Conservation (phyloP, 164 flowering plant species). For the Macadamia tetraphylla region DNA sequence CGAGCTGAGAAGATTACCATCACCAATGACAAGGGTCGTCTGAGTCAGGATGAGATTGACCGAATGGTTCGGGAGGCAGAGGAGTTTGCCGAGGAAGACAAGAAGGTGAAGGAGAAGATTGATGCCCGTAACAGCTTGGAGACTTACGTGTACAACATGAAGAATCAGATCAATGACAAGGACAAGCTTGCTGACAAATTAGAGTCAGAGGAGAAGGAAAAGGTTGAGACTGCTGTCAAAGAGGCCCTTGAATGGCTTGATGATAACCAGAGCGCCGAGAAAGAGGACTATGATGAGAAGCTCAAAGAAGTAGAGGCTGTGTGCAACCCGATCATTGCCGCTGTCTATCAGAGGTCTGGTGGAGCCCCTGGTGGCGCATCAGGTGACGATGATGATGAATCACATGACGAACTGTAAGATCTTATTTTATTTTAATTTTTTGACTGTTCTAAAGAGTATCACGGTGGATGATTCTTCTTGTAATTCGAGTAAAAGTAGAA, state of each 20-base stretch:
- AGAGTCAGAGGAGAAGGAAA: conserved; percentile 44
- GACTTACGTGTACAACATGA: conserved; percentile 48
- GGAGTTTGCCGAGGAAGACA: conserved; percentile 53
- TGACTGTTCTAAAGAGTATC: background rate
- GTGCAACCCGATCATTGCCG: conserved; percentile 44
- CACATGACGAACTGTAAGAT: conserved; percentile 36
- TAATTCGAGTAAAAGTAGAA: no score
- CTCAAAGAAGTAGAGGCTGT: conserved; percentile 51
- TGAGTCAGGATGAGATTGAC: conserved; percentile 46
- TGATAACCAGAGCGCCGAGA: conserved; percentile 45
- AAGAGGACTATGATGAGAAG: conserved; percentile 51
- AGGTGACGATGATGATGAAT: conserved; percentile 26
- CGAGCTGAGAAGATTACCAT: conserved; percentile 49
- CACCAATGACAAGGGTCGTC: conserved; percentile 47
- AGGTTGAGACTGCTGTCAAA: conserved; percentile 39
- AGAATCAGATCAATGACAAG: conserved; percentile 39
- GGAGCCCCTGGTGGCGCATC: conserved; percentile 30
- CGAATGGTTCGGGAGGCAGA: conserved; percentile 49
- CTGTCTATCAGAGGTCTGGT: conserved; percentile 47
- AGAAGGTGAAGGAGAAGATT: conserved; percentile 48
- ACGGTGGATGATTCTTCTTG: no score
- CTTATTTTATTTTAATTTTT: background rate
- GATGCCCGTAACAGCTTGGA: conserved; percentile 43
- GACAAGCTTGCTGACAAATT: conserved; percentile 49
- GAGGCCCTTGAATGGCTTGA: conserved; percentile 55